Evolutionary conservation across 2,329 filamentous ascomycete genomes (phyloP), one percentile per base, ranked within the genome.

Genomic region (Aspergillus versicolor): DNA sequence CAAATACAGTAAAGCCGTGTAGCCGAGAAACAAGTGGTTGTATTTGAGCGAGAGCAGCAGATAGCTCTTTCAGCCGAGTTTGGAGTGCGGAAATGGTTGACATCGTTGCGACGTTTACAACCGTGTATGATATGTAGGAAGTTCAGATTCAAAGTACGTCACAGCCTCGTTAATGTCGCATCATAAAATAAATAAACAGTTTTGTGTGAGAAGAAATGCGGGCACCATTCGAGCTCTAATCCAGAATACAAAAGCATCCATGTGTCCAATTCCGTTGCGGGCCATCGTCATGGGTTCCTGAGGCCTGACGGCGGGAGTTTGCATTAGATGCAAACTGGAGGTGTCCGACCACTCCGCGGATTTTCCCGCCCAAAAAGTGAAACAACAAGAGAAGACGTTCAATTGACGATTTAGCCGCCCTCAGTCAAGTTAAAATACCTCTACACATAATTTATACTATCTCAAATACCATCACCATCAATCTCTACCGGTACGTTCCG

Each of bases 1-100:
- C 86, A 76, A 75, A 88, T 77, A 76, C 87, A 74, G 69, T 87
- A 69, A 88, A 80, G 70, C 80, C 84, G 61, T 80, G 76, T 17
- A 88, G 73, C 37, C 83, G 80, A 53, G 80, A 75, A 53, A 88
- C 82, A 37, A 86, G 79, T 45, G 79, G 77, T 27, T 82, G 77
- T 4, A 80, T 81, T 40, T 79, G 72, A 65, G 80, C 83, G 58
- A 86, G 76, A 17, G 79, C 73, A 52, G 82, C 78, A 15, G 81
- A 81, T 15, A 87, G 79, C 54, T 79, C 69, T 62, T 75, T 78
- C 17, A 85, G 71, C 51, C 81, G 81, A 30, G 73, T 71, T 50
- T 78, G 74, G 30, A 84, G 78, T 32, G 62, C 63, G 54, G 73
- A 62, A 45, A 70, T 61, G 41, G 70, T 66, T 41, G 73, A 70